Base-by-base conservation (phyloP, 1,284 basidiomycete genomes). In the Mycosarcoma maydis region DNA sequence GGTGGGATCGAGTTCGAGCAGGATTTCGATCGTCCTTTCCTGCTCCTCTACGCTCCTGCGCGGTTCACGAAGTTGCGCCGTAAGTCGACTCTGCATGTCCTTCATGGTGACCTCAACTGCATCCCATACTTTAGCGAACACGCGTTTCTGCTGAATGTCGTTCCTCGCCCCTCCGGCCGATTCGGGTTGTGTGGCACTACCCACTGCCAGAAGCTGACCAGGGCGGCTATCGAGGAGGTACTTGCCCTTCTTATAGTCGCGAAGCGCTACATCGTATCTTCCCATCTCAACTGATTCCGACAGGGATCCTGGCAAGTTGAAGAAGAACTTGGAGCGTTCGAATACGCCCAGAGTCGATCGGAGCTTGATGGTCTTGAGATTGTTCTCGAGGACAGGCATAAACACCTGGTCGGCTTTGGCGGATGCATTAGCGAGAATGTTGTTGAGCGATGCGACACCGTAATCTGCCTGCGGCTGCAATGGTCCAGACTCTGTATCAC, bases 221-320 rank as follows among this genome's bases (percentile, higher is more conserved):
- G 93, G 91, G 16, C 92, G 87, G 14, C 90, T 90, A 73, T 94
- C 91, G 43, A 95, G 86, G 30, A 98, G 86, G 82, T 92, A 90
- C 68, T 93, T 92, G 30, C 95, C 96, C 83, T 97, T 97, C 84
- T 96, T 96, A 85, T 98, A 99, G 75, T 97, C 94, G 32, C 94
- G 88, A 75, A 98, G 85, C 0, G 94, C 94, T 34, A 90, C 88
- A 68, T 98, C 96, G 80, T 95, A 98, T 57, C 91, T 90, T 0
- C 72, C 77, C n/a, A 59, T 48, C 24, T 83, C 93, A 45, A 98
- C 91, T 17, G 87, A 90, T 80, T 96, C 95, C 22, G 91, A 87
- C n/a, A 99, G 87, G 39, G 90, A 90, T 20, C 91, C 90, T 0
- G 96, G 95, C 19, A 99, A 86, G 78, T 97, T 98, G 87, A 98